Conservation (phyloP, 2,329 filamentous ascomycete species). For the Aspergillus tubingensis region DNA sequence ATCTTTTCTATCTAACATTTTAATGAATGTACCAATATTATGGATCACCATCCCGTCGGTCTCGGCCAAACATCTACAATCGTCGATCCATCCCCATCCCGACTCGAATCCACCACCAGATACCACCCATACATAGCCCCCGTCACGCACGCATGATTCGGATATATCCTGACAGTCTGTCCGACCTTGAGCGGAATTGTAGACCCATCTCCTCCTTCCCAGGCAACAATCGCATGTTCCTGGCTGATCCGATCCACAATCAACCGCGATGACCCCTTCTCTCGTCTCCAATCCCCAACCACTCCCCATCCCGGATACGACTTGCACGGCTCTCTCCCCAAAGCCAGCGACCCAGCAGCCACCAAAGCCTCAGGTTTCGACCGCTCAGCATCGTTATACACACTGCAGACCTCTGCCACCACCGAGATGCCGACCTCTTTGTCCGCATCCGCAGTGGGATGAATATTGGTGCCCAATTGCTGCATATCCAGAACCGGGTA, state of each 20-base stretch:
- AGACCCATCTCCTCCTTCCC: slow-evolving; percentile 50
- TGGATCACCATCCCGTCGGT: background rate
- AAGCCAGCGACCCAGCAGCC: slow-evolving; percentile 67
- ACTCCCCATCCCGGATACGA: slow-evolving; percentile 73
- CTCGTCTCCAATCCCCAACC: slow-evolving; percentile 59
- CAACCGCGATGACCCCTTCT: slow-evolving; percentile 56
- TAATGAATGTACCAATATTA: background rate
- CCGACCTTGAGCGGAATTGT: slow-evolving; percentile 60
- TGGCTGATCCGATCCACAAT: slow-evolving; percentile 72
- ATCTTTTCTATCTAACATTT: too few species aligned
- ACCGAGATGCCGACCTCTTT: slow-evolving; percentile 67
- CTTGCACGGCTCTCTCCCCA: slow-evolving; percentile 73
- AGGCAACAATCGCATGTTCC: slow-evolving; percentile 73
- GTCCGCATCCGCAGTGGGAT: slow-evolving; percentile 35
- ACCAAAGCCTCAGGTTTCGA: slow-evolving; percentile 65
- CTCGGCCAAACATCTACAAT: slow-evolving; percentile 76
- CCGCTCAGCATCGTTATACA: slow-evolving; percentile 63
- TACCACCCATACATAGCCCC: slow-evolving; percentile 73
- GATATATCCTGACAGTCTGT: slow-evolving; percentile 70
- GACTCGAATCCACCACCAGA: slow-evolving; percentile 67
- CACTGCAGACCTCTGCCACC: slow-evolving; percentile 69
- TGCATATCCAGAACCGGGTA: slow-evolving; percentile 78
- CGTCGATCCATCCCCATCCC: slow-evolving; percentile 56
- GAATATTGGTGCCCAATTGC: slow-evolving; percentile 71
- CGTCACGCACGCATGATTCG: slow-evolving; percentile 79